A percentile compares a stretch with the other conserved stretches of the same genome.
phyloP scores from a whole-genome alignment of 345 rosid species.

The Brassica nigra region DNA sequence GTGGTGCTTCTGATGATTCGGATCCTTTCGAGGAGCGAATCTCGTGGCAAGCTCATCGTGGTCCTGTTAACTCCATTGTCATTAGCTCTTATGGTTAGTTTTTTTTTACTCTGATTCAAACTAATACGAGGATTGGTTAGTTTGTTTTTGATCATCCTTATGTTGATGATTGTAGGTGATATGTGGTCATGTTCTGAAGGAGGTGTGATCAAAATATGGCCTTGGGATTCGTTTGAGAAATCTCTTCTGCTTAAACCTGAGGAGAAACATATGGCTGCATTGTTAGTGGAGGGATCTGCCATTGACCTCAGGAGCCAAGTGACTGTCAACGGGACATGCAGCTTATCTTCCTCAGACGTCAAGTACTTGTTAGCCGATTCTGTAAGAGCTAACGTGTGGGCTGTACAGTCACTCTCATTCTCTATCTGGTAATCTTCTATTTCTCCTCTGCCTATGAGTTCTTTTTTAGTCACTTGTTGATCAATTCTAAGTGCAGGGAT shows the following conservation, averaged over 20 bases:
- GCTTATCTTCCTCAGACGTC: conserved; percentile 73
- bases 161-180: conserved; percentile 57
- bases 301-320: conserved; percentile 85
- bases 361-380: conserved; percentile 65
- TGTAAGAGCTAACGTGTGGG: conserved; percentile 75
- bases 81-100: conserved; percentile 66
- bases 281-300: conserved; percentile 77
- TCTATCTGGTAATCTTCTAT: conserved; percentile 59
- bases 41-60: conserved; percentile 87
- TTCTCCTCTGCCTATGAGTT: neutral
- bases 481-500: conserved; percentile 54
- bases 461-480: neutral
- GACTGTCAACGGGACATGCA: conserved; percentile 72
- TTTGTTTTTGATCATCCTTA: neutral
- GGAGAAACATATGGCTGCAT: conserved; percentile 86
- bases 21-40: conserved; percentile 62
- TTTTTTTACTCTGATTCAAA: neutral
- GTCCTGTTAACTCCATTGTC: conserved; percentile 66
- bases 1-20: conserved; percentile 23
- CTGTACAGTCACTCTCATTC: conserved; percentile 66
- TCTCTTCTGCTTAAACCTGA: conserved; percentile 67
- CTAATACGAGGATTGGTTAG: neutral
- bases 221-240: conserved; percentile 84
- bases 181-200: conserved; percentile 86
- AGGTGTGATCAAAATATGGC: conserved; percentile 74